A percentile compares a stretch with the other conserved stretches of the same genome.
Evolutionary conservation across 306 rosid genomes (phyloP).

Genomic region (Trifolium pratense): DNA sequence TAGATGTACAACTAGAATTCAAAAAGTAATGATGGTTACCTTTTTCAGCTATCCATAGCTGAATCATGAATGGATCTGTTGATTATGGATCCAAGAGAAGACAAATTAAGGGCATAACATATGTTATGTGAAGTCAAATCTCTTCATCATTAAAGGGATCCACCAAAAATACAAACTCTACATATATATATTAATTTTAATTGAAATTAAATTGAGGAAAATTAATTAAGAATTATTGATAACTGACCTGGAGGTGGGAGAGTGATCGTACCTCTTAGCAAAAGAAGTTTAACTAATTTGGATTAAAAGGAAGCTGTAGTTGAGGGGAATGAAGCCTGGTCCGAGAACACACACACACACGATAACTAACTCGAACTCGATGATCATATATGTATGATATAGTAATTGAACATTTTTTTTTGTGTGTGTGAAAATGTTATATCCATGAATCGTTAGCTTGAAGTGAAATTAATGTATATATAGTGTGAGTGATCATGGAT

Average conservation of each 20-base stretch:
- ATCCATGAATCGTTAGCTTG: neutral
- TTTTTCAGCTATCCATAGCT: constrained; percentile 25
- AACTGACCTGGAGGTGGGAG: neutral
- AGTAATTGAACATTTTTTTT: neutral
- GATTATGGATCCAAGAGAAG: constrained; percentile 30
- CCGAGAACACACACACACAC: constrained; percentile 54
- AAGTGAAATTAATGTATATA: too few relatives aligned
- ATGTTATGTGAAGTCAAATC: constrained; percentile 40
- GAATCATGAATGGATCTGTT: constrained; percentile 1
- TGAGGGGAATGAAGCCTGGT: constrained; percentile 96
- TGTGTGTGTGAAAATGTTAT: neutral
- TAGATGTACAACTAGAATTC: constrained; percentile 23
- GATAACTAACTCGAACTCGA: neutral
- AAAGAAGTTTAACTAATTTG: neutral
- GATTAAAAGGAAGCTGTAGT: constrained; percentile 48
- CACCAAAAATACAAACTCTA: neutral
- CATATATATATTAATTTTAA: neutral
- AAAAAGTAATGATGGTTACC: constrained; percentile 47
- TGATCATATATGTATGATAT: neutral
- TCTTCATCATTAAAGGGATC: constrained; percentile 50
- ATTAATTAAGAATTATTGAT: neutral
- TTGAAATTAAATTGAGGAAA: neutral
- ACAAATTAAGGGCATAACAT: constrained; percentile 28
- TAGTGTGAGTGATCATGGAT: neutral
- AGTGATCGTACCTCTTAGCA: neutral